Evolutionary conservation across 495 filamentous ascomycete species (phyloP), one percentile per base, ranked within the genome.

Genomic region (Terfezia boudieri): DNA sequence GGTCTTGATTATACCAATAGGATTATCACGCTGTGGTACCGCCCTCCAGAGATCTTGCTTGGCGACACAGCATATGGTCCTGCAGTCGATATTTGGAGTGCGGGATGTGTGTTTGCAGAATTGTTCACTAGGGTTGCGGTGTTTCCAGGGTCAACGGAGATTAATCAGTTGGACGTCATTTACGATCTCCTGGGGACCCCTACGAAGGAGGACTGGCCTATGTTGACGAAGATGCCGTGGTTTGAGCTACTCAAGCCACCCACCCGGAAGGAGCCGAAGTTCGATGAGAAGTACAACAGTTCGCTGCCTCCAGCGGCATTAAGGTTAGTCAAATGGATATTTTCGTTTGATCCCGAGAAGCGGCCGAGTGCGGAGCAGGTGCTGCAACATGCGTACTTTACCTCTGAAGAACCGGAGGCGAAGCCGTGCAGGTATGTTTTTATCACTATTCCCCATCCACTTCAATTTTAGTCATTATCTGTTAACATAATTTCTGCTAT

Each of bases 1-100:
- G 82, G 89, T 61, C 76, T 90, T n/a, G 87, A 96, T 66, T 99
- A 96, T 60, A 99, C 90, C 10, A 99, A 99, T 63, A 84, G 90
- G 20, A 93, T 99, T 57, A 94, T 99, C 61, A 99, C 90, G 12
- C 85, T 89, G 55, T 99, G 90, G 90, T 99, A 99, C 64, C 77
- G 86, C 17, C 83, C 84, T 0, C 90, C 90, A 0, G 92, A 99
- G 67, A 77, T 99, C 11, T 75, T 99, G 2, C 73, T 96, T 2
- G 90, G 90, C 4, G 90, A 95, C 63, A 96, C 90, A 5, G 79
- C 83, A 57, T 99, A 99, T 64, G 87, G 88, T 10, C 84, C 86
- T 0, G 86, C 85, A 2, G 92, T 96, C 4, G 90, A 99, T 61
- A 86, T 99, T 55, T 99, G 90, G 90, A 90, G 84, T 65, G 90